Evolutionary conservation across 1,139 yeast genomes (phyloP), one percentile per base, ranked within the genome.

Genomic region (Hemisphaericaspora xylofermentans): DNA sequence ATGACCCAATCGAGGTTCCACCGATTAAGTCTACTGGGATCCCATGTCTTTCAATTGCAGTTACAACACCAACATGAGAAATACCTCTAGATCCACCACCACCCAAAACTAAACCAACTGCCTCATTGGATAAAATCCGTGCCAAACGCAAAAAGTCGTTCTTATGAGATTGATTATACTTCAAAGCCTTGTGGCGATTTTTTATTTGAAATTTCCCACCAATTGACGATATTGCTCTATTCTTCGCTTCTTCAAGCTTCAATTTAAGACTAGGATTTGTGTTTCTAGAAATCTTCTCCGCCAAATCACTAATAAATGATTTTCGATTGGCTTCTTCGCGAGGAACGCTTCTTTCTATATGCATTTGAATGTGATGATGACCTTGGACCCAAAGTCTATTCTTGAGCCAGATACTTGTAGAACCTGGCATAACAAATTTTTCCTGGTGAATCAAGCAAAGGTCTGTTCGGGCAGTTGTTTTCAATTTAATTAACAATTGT

Each of bases 81-180:
- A 93, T 76, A 1, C 98, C 98, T 52, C 98, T 74, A 0, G 98
- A 96, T 24, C 98, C 98, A 35, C 98, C 98, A 12, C 98, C 98
- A 3, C 98, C 98, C 7, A 93, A 71, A 2, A 93, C 97, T 15
- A 93, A 68, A 0, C 98, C 98, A 29, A 93, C 88, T 0, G 96
- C 96, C 58, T 89, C 89, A 13, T 96, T 95, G 0, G 97, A 87
- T 19, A 93, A 64, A 12, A 93, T 78, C 52, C 98, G 74, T 0
- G 98, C 98, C 27, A 93, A 66, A 43, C 98, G 74, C 60, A 88
- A 71, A 57, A 93, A 93, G 58, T 93, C 98, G 57, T 84, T 85
- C 61, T 93, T 93, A 57, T 87, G 89, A 12, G 78, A 66, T 50
- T 76, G 76, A 35, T 24, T 73, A 67, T 7, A 82, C 66, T 9